These are phyloP conservation scores for Zygnema cylindricum DNA, from an alignment of 139 green algal genomes.

Conservation along the genomic window DNA sequence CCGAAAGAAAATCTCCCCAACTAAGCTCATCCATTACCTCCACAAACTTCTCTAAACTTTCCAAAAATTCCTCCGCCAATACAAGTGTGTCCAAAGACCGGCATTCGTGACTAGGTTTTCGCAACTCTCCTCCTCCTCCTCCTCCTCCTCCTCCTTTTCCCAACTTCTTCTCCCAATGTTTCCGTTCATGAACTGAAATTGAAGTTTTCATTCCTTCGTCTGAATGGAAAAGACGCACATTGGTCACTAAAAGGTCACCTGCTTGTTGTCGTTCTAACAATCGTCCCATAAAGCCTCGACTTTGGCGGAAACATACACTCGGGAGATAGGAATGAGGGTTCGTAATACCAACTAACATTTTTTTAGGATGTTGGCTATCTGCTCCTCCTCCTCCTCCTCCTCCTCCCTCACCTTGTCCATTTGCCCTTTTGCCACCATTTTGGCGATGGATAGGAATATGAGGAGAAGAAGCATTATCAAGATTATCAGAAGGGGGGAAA, in stretches of 20 bases:
- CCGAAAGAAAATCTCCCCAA: slow-evolving; percentile 32
- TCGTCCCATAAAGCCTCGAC: neutral
- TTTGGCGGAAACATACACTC: neutral
- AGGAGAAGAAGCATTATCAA: neutral
- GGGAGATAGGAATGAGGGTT: neutral
- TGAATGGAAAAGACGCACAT: neutral
- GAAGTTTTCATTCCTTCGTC: neutral
- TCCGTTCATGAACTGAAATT: neutral
- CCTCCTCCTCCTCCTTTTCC: neutral
- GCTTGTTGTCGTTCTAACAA: neutral
- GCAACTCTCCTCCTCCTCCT: neutral
- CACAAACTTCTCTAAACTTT: slow-evolving; percentile 22
- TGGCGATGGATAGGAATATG: neutral
- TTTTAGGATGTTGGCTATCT: neutral
- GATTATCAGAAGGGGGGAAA: no score
- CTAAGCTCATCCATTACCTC: slow-evolving; percentile 21
- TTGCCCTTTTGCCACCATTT: neutral
- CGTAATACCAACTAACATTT: neutral
- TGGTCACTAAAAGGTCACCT: neutral
- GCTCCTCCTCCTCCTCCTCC: slow-evolving; percentile 19
- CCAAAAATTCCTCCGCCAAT: slow-evolving; percentile 12
- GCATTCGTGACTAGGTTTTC: neutral
- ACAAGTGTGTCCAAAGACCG: neutral
- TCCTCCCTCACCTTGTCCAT: neutral
- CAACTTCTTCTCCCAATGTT: neutral